These are phyloP conservation scores for Schoenoplectus tabernaemontani DNA, from an alignment of 202 grass and related monocot species.

Conservation along the genomic window DNA sequence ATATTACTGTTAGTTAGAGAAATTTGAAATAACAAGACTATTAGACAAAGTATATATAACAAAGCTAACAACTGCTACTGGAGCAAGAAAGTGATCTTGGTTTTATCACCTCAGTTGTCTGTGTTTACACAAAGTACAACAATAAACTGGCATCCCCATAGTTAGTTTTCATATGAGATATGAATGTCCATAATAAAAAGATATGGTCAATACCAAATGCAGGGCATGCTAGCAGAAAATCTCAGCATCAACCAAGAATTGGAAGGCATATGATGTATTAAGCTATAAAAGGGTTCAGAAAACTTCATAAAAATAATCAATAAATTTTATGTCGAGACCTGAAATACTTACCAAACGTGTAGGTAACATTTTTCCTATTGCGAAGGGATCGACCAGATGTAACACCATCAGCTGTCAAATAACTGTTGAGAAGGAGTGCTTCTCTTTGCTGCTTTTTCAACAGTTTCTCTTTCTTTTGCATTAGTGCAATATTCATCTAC, in stretches of 20 bases:
- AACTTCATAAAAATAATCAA: not conserved
- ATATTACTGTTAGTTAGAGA: conserved; percentile 25
- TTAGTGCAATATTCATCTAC: conserved; percentile 30
- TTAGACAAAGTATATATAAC: not conserved
- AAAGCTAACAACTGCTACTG: not conserved
- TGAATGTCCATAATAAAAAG: too few relatives aligned
- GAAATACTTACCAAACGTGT: conserved; percentile 74
- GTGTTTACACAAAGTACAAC: not conserved
- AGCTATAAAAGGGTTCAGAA: not conserved
- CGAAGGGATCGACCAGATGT: conserved; percentile 77
- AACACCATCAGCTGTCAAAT: conserved; percentile 61
- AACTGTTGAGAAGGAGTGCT: conserved; percentile 76
- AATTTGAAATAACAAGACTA: not conserved
- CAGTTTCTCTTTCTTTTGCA: conserved; percentile 75
- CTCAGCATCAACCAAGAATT: not conserved
- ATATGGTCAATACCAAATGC: not conserved
- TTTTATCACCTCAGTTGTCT: not conserved
- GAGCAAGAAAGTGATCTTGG: not conserved
- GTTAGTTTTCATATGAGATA: not conserved
- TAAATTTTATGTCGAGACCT: not conserved
- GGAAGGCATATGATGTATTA: not conserved
- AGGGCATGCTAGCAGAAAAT: not conserved
- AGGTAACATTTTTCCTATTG: conserved; percentile 81
- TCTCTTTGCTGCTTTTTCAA: conserved; percentile 96
- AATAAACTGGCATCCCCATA: not conserved